These are phyloP conservation scores for Pharus latifolius DNA, from an alignment of 176 grass and related monocot species.

Conservation along the genomic window DNA sequence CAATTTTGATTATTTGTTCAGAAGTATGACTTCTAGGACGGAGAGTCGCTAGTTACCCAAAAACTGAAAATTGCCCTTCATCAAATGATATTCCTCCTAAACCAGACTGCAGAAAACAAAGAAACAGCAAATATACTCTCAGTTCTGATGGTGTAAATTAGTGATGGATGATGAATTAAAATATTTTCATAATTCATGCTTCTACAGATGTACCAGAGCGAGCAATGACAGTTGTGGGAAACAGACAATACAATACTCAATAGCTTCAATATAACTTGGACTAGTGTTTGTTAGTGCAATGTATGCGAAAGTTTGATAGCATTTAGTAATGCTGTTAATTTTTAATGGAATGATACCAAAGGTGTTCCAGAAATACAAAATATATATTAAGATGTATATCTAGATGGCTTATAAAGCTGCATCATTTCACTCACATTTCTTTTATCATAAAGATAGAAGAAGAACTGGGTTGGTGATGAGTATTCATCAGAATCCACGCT, in stretches of 20 bases:
- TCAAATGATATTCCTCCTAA: slow-evolving; percentile 97
- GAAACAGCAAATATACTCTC: background rate
- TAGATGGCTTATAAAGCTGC: background rate
- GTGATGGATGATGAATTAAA: background rate
- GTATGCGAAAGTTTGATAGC: background rate
- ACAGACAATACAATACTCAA: background rate
- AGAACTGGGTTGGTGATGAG: slow-evolving; percentile 81
- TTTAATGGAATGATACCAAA: too few species aligned
- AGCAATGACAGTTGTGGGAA: background rate
- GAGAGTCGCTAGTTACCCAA: slow-evolving; percentile 42
- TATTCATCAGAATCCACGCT: slow-evolving; percentile 81
- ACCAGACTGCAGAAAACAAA: slow-evolving; percentile 46
- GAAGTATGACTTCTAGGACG: background rate
- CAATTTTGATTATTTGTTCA: background rate
- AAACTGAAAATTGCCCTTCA: slow-evolving; percentile 97
- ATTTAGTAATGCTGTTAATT: background rate
- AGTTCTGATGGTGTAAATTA: background rate
- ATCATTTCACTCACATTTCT: slow-evolving; percentile 63
- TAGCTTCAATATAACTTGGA: background rate
- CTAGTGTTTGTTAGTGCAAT: background rate
- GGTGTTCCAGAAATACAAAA: too few species aligned
- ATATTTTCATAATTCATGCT: background rate
- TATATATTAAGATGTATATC: background rate
- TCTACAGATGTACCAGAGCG: background rate
- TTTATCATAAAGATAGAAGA: slow-evolving; percentile 98